Evolutionary conservation across 768 basidiomycete genomes (phyloP).

Genomic region (Pisolithus tinctorius): DNA sequence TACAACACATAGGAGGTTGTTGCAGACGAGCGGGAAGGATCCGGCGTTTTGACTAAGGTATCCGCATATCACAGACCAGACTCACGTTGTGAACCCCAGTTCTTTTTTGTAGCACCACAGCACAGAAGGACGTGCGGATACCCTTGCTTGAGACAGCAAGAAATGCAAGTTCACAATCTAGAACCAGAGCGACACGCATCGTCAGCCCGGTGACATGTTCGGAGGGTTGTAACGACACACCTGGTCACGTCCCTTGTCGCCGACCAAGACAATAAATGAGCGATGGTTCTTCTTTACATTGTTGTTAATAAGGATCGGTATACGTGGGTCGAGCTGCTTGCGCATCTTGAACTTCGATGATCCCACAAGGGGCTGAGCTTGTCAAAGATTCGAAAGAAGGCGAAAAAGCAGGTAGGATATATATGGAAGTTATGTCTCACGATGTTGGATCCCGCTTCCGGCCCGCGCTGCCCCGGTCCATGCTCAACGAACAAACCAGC

Average conservation of each 20-base stretch:
- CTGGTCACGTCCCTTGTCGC: constrained; percentile 91
- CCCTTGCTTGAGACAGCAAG: constrained; percentile 83
- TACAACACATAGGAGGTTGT: neutral
- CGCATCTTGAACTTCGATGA: constrained; percentile 43
- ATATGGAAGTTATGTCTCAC: too few relatives aligned
- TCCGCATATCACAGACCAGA: neutral
- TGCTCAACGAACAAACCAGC: too few relatives aligned
- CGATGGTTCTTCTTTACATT: constrained; percentile 91
- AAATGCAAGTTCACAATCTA: constrained; percentile 95
- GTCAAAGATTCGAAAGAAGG: neutral
- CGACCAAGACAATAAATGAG: constrained; percentile 94
- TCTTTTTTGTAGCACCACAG: constrained; percentile 99
- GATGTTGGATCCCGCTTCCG: too few relatives aligned
- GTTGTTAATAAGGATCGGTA: constrained; percentile 87
- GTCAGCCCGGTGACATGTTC: too few relatives aligned
- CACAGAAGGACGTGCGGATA: constrained; percentile 85
- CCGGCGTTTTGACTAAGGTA: neutral
- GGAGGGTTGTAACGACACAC: constrained; percentile 31
- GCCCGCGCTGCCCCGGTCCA: too few relatives aligned
- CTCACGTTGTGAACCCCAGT: constrained; percentile 87
- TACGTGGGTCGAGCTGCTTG: constrained; percentile 87
- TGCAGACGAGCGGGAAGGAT: neutral
- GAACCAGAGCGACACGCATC: neutral
- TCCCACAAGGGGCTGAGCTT: too few relatives aligned
- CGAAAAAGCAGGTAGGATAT: neutral